Conservation (phyloP, 2,329 filamentous ascomycete species). For the Geosmithia flava region DNA sequence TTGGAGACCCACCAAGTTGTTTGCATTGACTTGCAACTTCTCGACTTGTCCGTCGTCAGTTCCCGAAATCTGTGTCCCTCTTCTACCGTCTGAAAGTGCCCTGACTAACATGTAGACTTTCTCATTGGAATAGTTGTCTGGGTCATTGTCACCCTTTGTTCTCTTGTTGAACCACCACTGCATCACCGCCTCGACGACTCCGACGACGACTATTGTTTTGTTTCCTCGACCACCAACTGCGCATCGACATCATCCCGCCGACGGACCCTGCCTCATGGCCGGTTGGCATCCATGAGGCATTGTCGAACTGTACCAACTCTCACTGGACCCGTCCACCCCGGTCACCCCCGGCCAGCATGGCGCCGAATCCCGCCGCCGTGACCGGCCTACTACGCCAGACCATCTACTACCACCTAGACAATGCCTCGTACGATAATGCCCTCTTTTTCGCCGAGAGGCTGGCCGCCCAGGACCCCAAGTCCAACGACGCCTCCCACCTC, state of each 20-base stretch:
- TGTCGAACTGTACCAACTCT: background rate
- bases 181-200: background rate
- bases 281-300: slow-evolving; percentile 2
- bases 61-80: background rate
- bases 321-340: background rate
- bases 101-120: background rate
- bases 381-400: slow-evolving; percentile 44
- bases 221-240: background rate
- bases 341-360: slow-evolving; percentile 25
- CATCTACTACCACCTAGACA: slow-evolving; percentile 68
- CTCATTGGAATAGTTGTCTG: no score
- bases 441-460: slow-evolving; percentile 88
- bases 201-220: background rate
- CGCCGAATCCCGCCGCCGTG: slow-evolving; percentile 36
- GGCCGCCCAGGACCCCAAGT: slow-evolving; percentile 70
- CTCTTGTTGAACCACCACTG: background rate
- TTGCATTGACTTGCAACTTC: background rate
- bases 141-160: no score
- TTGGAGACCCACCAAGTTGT: background rate
- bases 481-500: slow-evolving; percentile 70
- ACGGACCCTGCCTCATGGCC: slow-evolving; percentile 3
- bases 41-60: background rate
- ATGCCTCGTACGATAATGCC: slow-evolving; percentile 77
- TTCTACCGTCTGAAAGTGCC: no score
- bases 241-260: background rate